Percentiles rank a stretch among this genome's conserved stretches.
These are phyloP conservation scores for Solanum chaucha DNA, from an alignment of 257 asterid species.

Conservation along the genomic window DNA sequence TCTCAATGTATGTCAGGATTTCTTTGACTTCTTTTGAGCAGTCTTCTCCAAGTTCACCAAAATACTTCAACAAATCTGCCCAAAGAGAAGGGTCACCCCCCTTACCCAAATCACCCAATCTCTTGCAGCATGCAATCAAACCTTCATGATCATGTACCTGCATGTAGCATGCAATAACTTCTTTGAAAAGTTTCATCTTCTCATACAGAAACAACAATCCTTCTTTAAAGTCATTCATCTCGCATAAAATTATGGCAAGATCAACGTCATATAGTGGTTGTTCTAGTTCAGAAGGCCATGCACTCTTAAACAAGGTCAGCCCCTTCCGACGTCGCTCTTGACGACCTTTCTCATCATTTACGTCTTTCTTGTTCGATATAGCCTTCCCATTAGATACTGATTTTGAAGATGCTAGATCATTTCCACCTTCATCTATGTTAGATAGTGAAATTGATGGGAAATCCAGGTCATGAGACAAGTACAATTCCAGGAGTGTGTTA, in stretches of 20 bases:
- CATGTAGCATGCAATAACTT: slow-evolving; percentile 94
- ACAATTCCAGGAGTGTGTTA: slow-evolving; percentile 78
- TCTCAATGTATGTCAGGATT: slow-evolving; percentile 71
- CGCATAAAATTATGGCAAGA: slow-evolving; percentile 83
- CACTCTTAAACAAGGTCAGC: slow-evolving; percentile 63
- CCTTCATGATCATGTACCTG: slow-evolving; percentile 92
- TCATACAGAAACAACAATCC: slow-evolving; percentile 82
- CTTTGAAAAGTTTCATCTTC: slow-evolving; percentile 90
- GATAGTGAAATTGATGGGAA: slow-evolving; percentile 64
- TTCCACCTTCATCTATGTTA: slow-evolving; percentile 28
- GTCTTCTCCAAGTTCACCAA: slow-evolving; percentile 97
- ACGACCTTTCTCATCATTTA: slow-evolving; percentile 42
- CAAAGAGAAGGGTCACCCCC: slow-evolving; percentile 92
- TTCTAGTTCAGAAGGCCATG: slow-evolving; percentile 90
- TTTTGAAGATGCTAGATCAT: slow-evolving; percentile 20
- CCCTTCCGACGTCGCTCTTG: slow-evolving; percentile 69
- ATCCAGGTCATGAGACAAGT: slow-evolving; percentile 71
- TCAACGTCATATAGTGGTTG: slow-evolving; percentile 87
- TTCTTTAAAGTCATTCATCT: slow-evolving; percentile 68
- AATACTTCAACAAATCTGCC: slow-evolving; percentile 87
- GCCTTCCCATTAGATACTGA: slow-evolving; percentile 36
- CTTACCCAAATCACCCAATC: slow-evolving; percentile 79
- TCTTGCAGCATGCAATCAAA: slow-evolving; percentile 93
- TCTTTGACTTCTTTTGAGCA: slow-evolving; percentile 93
- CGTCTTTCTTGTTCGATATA: slow-evolving; percentile 9